phyloP scores from a whole-genome alignment of 352 stramenopile species.

The Phytopythium helicoides region DNA sequence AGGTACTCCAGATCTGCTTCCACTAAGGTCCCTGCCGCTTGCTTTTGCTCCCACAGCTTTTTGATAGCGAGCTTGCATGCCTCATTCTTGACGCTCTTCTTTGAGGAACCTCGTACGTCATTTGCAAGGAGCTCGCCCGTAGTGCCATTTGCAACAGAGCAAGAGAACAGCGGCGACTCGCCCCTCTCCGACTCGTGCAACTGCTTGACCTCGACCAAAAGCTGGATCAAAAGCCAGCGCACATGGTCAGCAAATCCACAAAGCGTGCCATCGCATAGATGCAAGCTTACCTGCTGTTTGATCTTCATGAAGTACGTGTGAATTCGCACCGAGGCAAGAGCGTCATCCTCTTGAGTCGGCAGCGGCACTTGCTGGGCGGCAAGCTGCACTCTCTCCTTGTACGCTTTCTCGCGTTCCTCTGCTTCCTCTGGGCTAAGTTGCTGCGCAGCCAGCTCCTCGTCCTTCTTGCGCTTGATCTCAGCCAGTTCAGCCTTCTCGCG shows the following conservation, averaged over 20 bases:
- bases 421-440: constrained; percentile 11
- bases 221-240: constrained; percentile 10
- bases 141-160: constrained; percentile 38
- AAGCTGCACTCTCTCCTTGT: constrained; percentile 27
- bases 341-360: constrained; percentile 69
- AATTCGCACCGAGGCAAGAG: constrained; percentile 31
- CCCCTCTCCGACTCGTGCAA: constrained; percentile 45
- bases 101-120: constrained; percentile 53
- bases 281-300: constrained; percentile 38
- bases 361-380: constrained; percentile 35
- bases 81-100: constrained; percentile 73
- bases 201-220: constrained; percentile 44
- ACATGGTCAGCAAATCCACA: background rate
- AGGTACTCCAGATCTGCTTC: constrained; percentile 64
- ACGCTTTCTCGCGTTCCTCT: constrained; percentile 43
- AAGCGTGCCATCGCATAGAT: too few relatives aligned
- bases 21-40: constrained; percentile 39
- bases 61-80: constrained; percentile 61
- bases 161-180: constrained; percentile 63
- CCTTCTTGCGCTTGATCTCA: constrained; percentile 26
- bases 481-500: constrained; percentile 27
- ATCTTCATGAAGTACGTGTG: constrained; percentile 68
- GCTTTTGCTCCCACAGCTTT: constrained; percentile 78
- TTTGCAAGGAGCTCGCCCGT: constrained; percentile 38
- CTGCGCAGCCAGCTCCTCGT: constrained; percentile 12